phyloP scores from a whole-genome alignment of 768 basidiomycete genomes.

The Cystobasidium onofrii region DNA sequence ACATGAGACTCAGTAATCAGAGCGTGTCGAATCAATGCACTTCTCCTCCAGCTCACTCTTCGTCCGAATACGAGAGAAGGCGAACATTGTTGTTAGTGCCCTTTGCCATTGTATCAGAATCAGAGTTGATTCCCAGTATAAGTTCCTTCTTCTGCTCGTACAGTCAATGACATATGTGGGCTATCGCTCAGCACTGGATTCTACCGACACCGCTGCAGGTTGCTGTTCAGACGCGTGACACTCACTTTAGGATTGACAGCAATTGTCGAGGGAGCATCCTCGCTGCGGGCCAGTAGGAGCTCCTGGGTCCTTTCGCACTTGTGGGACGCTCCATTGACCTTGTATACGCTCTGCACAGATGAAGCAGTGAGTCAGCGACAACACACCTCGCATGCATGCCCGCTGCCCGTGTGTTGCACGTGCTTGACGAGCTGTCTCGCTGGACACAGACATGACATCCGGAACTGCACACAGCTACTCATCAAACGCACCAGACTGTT shows the following conservation, averaged over 20 bases:
- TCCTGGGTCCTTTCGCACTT: slow-evolving; percentile 58
- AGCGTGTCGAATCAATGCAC: no score
- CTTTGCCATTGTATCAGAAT: slow-evolving; percentile 55
- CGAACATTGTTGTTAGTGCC: slow-evolving; percentile 81
- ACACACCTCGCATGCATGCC: not conserved
- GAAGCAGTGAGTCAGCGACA: not conserved
- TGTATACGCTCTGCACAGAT: slow-evolving; percentile 58
- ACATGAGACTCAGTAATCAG: no score
- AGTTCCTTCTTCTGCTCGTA: slow-evolving; percentile 49
- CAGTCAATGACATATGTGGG: not conserved
- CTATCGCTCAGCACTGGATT: no score
- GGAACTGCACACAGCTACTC: not conserved
- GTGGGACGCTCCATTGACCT: slow-evolving; percentile 52
- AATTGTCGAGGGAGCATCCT: slow-evolving; percentile 97
- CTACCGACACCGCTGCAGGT: no score
- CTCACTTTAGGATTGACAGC: slow-evolving; percentile 58
- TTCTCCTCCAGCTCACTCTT: slow-evolving; percentile 44
- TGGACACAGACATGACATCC: not conserved
- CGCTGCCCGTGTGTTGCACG: not conserved
- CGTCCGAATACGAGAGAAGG: slow-evolving; percentile 49
- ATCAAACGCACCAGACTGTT: slow-evolving; percentile 70
- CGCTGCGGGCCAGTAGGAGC: slow-evolving; percentile 64
- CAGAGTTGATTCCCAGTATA: slow-evolving; percentile 80
- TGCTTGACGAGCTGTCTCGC: not conserved
- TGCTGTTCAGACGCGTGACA: not conserved